Base-by-base conservation (phyloP, 495 filamentous ascomycete genomes). In the Penicillium manginii region DNA sequence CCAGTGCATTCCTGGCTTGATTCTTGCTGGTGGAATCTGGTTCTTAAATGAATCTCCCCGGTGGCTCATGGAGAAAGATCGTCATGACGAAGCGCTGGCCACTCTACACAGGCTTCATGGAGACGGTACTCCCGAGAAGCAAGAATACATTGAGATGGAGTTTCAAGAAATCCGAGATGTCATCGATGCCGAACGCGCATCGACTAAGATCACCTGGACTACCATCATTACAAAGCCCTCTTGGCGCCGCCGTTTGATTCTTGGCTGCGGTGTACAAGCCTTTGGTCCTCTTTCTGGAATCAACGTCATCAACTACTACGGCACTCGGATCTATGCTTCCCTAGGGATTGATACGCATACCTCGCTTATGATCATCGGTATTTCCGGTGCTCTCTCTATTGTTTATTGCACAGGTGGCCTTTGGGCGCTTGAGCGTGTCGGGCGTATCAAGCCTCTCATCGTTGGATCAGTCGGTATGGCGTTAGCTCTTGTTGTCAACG, bases 21-120 rank as follows among this genome's bases (percentile, higher is more conserved):
- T 78, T 19, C 70, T 85, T 17, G 69, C 73, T 3, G 32, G 61
- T 6, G 78, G 79, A 11, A 72, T 88, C 52, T 86, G 78, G 77
- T 81, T 84, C 63, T 73, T 87, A 9, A 81, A 82, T n/a, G 82
- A 88, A 56, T 80, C 76, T 0, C 81, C 81, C 5, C 65, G 81
- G 12, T 90, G 70, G 73, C 75, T 89, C 21, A 85, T 90, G 58
- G 79, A 82, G 58, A 86, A 86, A 60, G 88, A 88, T 68, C 79
- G 81, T 54, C 75, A 81, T 56, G 87, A 90, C 11, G 66, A 87
- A 67, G 87, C 88, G 7, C 80, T 69, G 4, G 53, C 31, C 1
- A 48, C 56, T 10, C 60, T 70, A 2, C 32, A 53, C 1, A 54
- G 49, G 0, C 58, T 70, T 14, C 67, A 64, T 3, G 50, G 53